Evolutionary conservation across 1,284 basidiomycete species (phyloP), one percentile per base, ranked within the genome.

Genomic region (Irpex rosettiformis): DNA sequence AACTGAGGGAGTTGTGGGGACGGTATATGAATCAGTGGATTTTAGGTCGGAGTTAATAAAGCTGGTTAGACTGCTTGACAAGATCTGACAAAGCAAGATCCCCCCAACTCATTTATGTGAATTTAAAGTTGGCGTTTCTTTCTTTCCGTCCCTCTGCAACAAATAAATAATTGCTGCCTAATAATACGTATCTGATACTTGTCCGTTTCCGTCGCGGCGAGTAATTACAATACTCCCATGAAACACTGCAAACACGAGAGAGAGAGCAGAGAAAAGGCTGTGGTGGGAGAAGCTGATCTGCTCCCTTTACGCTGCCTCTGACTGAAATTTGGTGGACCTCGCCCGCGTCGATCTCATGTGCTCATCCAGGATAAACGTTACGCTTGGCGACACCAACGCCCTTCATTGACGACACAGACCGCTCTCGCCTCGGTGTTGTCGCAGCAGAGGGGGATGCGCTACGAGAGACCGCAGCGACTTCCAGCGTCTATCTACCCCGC

Each of bases 11-110:
- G 55, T 40, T 43, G 51, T 25, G 18, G 53, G 57, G 54, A 43
- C 57, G 11, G 42, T 58, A 58, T 58, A 58, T 54, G 57, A 58
- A 58, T 54, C 57, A 45, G 40, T 18, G 13, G 57, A 49, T 21
- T 10, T 58, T 58, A n/a, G 57, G 57, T 30, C 57, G 57, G 57
- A 58, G 57, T 27, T 55, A 11, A 24, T 51, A 51, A 27, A 51
- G 10, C 48, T 11, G 48, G 22, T 27, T 51, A 51, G 48, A 7
- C 10, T 51, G 22, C 48, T 27, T 51, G 24, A 21, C 24, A 51
- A 51, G 57, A 58, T 58, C 48, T 51, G 48, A 28, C 52, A 37
- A 53, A 47, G 51, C 21, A 16, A 58, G 57, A 58, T 58, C n/a
- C n/a, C n/a, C n/a, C n/a, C n/a, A n/a, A n/a, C 30, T 52, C 21